These are phyloP conservation scores for Mycena sanguinolenta DNA, from an alignment of 768 basidiomycete genomes.

Conservation along the genomic window DNA sequence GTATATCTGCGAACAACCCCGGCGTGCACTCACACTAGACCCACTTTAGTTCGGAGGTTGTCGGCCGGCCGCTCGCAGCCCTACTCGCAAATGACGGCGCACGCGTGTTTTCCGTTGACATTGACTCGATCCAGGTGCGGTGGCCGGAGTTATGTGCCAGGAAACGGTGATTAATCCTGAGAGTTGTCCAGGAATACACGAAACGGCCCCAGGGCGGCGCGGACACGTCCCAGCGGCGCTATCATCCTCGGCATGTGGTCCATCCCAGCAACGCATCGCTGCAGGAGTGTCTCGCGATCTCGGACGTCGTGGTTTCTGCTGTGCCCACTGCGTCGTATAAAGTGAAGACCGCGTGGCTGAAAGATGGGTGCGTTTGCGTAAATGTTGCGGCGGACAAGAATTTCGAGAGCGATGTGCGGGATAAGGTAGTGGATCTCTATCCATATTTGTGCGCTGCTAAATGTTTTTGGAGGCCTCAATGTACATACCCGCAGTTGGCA, in stretches of 20 bases:
- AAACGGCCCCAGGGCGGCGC: conserved; percentile 77
- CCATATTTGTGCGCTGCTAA: conserved; percentile 1
- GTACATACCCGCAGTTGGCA: conserved; percentile 97
- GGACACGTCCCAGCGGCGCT: conserved; percentile 60
- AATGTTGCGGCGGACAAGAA: conserved; percentile 98
- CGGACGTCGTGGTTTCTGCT: conserved; percentile 95
- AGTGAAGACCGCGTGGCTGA: conserved; percentile 88
- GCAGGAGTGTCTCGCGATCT: conserved; percentile 83
- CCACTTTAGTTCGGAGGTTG: conserved; percentile 87
- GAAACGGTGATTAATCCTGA: conserved; percentile 4
- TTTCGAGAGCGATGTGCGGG: conserved; percentile 92
- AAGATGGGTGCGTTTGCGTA: conserved; percentile 93
- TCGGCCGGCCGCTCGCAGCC: conserved; percentile 96
- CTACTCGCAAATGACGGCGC: conserved; percentile 97
- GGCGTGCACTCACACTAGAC: neutral
- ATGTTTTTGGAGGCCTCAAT: conserved; percentile 78
- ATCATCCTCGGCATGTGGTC: conserved; percentile 88
- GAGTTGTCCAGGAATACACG: conserved; percentile 86
- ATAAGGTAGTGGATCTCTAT: conserved; percentile 72
- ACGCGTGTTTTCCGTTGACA: conserved; percentile 93
- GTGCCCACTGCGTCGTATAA: conserved; percentile 91
- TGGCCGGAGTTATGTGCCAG: neutral
- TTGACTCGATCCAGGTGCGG: conserved; percentile 90
- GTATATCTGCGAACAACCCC: conserved; percentile 1
- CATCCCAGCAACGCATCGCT: conserved; percentile 77